These are phyloP conservation scores for Chiua virens DNA, from an alignment of 768 basidiomycete genomes.

Conservation along the genomic window DNA sequence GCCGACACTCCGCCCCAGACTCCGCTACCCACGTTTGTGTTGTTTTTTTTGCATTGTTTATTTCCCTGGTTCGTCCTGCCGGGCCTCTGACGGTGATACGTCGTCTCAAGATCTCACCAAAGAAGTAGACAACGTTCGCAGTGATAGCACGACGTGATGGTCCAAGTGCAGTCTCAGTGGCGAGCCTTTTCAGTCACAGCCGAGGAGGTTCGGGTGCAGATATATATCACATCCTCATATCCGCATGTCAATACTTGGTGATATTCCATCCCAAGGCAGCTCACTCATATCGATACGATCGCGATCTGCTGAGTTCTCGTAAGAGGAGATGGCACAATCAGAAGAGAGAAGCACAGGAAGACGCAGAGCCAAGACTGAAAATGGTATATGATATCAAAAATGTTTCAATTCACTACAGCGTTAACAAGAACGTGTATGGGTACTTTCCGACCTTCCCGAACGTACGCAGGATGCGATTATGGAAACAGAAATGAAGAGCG, in stretches of 20 bases:
- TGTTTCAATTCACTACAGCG: conserved; percentile 23
- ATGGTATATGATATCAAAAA: conserved; percentile 15
- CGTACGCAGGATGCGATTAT: conserved; percentile 8
- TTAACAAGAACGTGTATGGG: conserved; percentile 18
- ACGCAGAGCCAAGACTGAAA: background rate
- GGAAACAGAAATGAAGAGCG: conserved; percentile 7
- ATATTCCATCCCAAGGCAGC: background rate
- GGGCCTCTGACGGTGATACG: too few species aligned
- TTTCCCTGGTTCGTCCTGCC: too few species aligned
- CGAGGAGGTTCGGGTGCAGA: conserved; percentile 8
- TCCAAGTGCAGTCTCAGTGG: too few species aligned
- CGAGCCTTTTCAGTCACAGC: background rate
- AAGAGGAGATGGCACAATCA: background rate
- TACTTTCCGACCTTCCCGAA: background rate
- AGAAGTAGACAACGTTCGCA: too few species aligned
- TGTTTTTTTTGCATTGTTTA: too few species aligned
- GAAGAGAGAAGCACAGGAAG: background rate
- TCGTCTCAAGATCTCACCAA: too few species aligned
- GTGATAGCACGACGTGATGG: too few species aligned
- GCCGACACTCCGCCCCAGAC: too few species aligned
- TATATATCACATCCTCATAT: too few species aligned
- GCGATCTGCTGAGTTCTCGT: background rate
- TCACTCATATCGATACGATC: background rate
- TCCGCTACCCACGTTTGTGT: too few species aligned
- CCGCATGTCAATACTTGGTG: too few species aligned